A percentile compares a stretch with the other conserved stretches of the same genome.
Evolutionary conservation across 2,329 filamentous ascomycete species (phyloP).

Genomic region (Microdochium nivale): DNA sequence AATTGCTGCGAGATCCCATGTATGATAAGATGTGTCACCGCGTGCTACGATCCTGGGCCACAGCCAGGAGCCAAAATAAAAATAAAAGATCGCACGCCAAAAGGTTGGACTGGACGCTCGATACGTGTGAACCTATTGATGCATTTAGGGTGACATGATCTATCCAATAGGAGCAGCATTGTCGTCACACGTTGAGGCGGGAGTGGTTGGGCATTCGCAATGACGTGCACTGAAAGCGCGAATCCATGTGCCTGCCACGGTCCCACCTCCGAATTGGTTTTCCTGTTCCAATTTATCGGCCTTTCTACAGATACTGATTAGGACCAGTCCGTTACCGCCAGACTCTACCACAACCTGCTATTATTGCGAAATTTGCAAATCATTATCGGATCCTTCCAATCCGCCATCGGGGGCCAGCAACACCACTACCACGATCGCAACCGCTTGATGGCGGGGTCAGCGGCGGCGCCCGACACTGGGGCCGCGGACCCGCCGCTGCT

Average conservation of each 20-base stretch:
- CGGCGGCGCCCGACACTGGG: constrained; percentile 28
- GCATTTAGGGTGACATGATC: background rate
- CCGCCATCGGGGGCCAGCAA: constrained; percentile 12
- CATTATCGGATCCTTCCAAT: background rate
- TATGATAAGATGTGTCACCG: too few relatives aligned
- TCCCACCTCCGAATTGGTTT: background rate
- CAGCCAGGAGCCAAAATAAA: too few relatives aligned
- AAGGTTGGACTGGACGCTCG: too few relatives aligned
- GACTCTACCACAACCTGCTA: too few relatives aligned
- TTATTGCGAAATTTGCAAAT: too few relatives aligned
- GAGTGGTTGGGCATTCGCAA: background rate
- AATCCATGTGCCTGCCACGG: background rate
- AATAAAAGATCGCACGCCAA: too few relatives aligned
- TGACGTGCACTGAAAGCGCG: background rate
- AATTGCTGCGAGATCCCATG: too few relatives aligned
- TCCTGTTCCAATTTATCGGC: too few relatives aligned
- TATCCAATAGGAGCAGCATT: background rate
- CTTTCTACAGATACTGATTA: too few relatives aligned
- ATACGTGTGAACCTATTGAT: too few relatives aligned
- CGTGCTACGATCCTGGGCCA: too few relatives aligned
- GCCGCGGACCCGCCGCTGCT: constrained; percentile 71
- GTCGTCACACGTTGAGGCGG: background rate
- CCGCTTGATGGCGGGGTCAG: constrained; percentile 3
- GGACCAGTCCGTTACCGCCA: too few relatives aligned
- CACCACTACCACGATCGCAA: constrained; percentile 8